Base-by-base conservation (phyloP, 176 grass and related monocot genomes). In the Carex pumila region DNA sequence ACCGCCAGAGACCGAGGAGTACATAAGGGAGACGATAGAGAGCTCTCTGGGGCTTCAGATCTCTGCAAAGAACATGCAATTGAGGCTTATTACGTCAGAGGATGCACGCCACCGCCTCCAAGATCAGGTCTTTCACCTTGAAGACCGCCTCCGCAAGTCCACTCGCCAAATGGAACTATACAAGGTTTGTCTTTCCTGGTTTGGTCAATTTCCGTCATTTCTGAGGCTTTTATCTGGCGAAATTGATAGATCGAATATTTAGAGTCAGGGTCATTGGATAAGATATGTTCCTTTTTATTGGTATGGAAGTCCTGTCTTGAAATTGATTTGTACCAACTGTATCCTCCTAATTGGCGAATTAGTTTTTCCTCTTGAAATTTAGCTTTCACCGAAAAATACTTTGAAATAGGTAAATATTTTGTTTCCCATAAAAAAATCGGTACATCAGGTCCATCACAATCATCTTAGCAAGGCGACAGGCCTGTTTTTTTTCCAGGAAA, bases 11-110 rank as follows among this genome's bases (percentile, higher is more conserved):
- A 87, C 88, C 1, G 89, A 97, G 0, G 88, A 93, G n/a, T 93
- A 91, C 86, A 71, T 97, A 41, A 83, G 86, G 22, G 94, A 97
- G 73, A 91, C 94, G 52, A 93, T 97, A 50, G 87, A 90, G 78
- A 78, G 55, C 67, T 94, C 92, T 22, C 90, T 94, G 3, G 90
- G 95, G 65, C 92, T 97, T 74, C 92, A 89, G 59, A 89, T 97
- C 84, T 89, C 90, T 6, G 80, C 88, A 41, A 88, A 82, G 50
- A 91, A 83, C 87, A 86, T 94, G 77, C 89, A 80, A 72, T 85
- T 90, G 66, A 94, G 92, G 90, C 82, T 97, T 22, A 76, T 92
- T 47, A 85, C 95, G 47, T 93, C 90, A 43, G 92, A 97, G 89
- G 92, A 94, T 55, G 87, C 56, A 0, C 87, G 92, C 78, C 90